Base-by-base conservation (phyloP, 1,284 basidiomycete species). In the Somion occarium region DNA sequence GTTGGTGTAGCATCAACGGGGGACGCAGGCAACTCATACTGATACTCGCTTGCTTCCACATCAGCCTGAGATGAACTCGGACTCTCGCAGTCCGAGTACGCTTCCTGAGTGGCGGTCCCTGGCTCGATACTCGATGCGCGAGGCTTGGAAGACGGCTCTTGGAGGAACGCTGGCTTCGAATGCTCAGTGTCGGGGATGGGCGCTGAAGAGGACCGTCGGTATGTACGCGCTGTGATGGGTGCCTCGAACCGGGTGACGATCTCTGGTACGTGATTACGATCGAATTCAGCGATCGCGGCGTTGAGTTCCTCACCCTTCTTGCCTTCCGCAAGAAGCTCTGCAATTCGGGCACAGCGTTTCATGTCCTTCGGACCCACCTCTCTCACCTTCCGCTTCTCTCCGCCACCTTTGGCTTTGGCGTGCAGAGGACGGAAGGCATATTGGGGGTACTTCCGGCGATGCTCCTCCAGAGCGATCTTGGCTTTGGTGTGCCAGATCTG, bases 261-360 rank as follows among this genome's bases (percentile, higher is more conserved):
- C 62, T 80, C 75, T 3, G 80, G 81, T 38, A 85, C 74, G 59
- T 87, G 83, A 41, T 75, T 65, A 58, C 75, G 76, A 65, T 88
- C 85, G 66, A 87, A 88, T 64, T 86, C 86, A 60, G 81, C 76
- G 59, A 91, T 82, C 15, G 83, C 87, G 13, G 68, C 74, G 58
- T 87, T 80, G 48, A 92, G 77, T 56, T 81, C 83, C 23, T 71
- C 69, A 2, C 75, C 75, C 58, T 69, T 73, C 61, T 72, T 72
- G 51, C 76, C 73, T 45, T 62, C 59, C 38, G 62, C 60, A 30
- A 91, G 73, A 0, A 91, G 71, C 65, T 86, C 79, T n/a, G 89
- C 89, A 48, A 92, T 88, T 70, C 83, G 85, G 38, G 75, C 76
- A 64, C 84, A 88, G 2, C 86, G 82, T 65, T 78, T 82, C 57